Conservation (phyloP, 495 filamentous ascomycete genomes). For the Podospora comata region DNA sequence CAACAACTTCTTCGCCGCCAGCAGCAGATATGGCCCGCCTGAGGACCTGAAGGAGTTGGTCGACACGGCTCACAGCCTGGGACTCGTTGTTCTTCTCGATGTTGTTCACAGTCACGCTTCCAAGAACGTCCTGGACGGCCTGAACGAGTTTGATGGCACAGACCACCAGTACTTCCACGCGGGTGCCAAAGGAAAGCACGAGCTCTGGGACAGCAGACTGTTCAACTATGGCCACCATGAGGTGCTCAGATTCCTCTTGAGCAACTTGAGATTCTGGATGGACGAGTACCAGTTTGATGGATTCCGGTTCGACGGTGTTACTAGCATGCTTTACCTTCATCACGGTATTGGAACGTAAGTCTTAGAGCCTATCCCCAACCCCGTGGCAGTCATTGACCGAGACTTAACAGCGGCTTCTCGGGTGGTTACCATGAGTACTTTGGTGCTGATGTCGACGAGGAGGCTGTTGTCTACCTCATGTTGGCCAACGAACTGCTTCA, state of each 20-base stretch:
- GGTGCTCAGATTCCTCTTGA: conserved; percentile 88
- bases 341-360: conserved; percentile 98
- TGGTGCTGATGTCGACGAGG: conserved; percentile 86
- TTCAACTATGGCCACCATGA: conserved; percentile 98
- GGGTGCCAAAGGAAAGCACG: conserved; percentile 77
- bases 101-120: conserved; percentile 97
- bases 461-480: conserved; percentile 93
- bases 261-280: conserved; percentile 98
- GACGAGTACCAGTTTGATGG: conserved; percentile 96
- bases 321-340: conserved; percentile 94
- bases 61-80: conserved; percentile 89
- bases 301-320: conserved; percentile 97
- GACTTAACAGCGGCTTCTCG: conserved; percentile 75
- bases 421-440: conserved; percentile 99
- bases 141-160: conserved; percentile 92
- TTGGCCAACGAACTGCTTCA: conserved; percentile 97
- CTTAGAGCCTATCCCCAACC: not conserved
- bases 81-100: conserved; percentile 87
- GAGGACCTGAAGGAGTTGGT: conserved; percentile 96
- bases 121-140: conserved; percentile 90
- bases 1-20: conserved; percentile 97
- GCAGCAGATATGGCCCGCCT: conserved; percentile 88
- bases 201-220: conserved; percentile 90
- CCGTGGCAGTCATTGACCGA: conserved; percentile 8
- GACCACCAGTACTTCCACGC: conserved; percentile 95